These are phyloP conservation scores for Clitoria ternatea DNA, from an alignment of 306 rosid genomes.

Conservation along the genomic window DNA sequence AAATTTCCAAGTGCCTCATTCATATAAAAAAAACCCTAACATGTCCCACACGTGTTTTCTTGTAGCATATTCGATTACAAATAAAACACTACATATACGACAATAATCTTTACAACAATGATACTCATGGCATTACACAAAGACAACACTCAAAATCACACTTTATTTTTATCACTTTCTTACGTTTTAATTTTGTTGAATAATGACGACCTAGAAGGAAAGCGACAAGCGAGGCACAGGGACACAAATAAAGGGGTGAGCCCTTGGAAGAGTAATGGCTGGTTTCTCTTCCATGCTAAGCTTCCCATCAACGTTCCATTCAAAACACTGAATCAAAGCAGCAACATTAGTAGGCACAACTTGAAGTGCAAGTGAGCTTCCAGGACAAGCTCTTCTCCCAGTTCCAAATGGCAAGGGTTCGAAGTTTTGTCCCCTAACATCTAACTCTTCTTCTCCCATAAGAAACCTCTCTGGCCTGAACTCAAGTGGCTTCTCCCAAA, in stretches of 20 bases:
- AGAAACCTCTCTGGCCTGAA: slow-evolving; percentile 68
- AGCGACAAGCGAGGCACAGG: neutral
- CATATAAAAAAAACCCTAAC: no score
- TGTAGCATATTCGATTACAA: no score
- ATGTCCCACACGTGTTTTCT: no score
- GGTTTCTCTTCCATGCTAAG: slow-evolving; percentile 30
- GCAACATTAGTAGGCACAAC: slow-evolving; percentile 11
- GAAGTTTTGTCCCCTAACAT: slow-evolving; percentile 53
- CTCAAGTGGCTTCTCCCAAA: slow-evolving; percentile 58
- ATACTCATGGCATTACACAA: no score
- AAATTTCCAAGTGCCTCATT: no score
- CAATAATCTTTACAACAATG: no score
- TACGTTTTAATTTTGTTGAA: no score
- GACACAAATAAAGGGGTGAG: slow-evolving; percentile 22
- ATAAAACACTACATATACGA: no score
- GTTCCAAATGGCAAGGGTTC: slow-evolving; percentile 59
- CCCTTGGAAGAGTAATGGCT: slow-evolving; percentile 21
- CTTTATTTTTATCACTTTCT: no score
- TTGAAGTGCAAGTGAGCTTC: slow-evolving; percentile 25
- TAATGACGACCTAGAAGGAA: neutral
- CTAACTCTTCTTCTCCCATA: slow-evolving; percentile 23
- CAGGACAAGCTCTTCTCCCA: slow-evolving; percentile 28
- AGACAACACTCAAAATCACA: no score
- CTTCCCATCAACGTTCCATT: slow-evolving; percentile 7
- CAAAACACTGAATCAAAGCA: slow-evolving; percentile 27